These are phyloP conservation scores for Xylaria cubensis DNA, from an alignment of 495 filamentous ascomycete genomes.

Conservation along the genomic window DNA sequence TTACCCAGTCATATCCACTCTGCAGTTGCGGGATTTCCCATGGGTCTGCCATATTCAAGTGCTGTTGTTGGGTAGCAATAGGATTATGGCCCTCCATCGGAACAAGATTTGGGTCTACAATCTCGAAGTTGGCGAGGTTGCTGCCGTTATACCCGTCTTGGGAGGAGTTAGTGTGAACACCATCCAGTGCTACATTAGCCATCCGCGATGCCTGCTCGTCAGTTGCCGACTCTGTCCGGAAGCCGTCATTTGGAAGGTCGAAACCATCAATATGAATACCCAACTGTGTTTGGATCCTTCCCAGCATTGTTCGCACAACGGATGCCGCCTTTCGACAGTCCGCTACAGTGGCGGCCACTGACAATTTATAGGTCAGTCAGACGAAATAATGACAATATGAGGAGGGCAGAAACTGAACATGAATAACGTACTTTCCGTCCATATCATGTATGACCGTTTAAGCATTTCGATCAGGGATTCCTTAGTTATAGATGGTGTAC, in stretches of 20 bases:
- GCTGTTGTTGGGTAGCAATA: conserved; percentile 11
- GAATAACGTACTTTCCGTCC: conserved; percentile 35
- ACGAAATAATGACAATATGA: not conserved
- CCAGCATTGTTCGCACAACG: conserved; percentile 37
- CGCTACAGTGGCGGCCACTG: conserved; percentile 27
- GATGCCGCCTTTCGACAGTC: conserved; percentile 36
- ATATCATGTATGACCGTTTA: conserved; percentile 40
- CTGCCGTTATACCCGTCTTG: conserved; percentile 20
- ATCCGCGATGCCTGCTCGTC: conserved; percentile 26
- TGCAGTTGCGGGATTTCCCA: conserved; percentile 33
- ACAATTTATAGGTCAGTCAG: not conserved
- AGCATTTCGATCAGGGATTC: conserved; percentile 39
- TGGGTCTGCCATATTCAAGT: conserved; percentile 20
- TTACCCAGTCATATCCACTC: conserved; percentile 41
- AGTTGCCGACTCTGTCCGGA: conserved; percentile 11
- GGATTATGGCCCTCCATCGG: conserved; percentile 8
- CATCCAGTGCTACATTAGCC: conserved; percentile 19
- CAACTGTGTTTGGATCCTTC: conserved; percentile 32
- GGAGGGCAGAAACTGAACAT: not conserved
- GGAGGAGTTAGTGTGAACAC: conserved; percentile 25
- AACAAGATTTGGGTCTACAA: conserved; percentile 11
- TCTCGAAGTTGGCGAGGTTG: conserved; percentile 28
- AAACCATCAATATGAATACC: conserved; percentile 1
- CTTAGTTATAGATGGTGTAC: conserved; percentile 35
- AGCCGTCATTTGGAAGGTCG: conserved; percentile 4